Evolutionary conservation across 2,329 filamentous ascomycete genomes (phyloP), one percentile per base, ranked within the genome.

Genomic region (Apiospora hydei): DNA sequence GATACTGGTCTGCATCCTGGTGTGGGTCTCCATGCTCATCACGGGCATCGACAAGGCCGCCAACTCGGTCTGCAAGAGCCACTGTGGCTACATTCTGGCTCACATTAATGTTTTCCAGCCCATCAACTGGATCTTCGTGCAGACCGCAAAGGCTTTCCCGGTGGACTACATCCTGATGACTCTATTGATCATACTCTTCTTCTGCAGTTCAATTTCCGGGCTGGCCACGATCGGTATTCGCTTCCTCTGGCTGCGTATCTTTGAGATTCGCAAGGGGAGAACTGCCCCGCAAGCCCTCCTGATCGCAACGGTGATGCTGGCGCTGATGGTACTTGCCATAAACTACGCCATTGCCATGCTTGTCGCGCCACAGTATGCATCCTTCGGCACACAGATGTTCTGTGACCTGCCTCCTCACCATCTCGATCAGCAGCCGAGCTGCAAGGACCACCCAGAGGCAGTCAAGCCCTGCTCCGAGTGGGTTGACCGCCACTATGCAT

Each of bases 31-130:
- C 16, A 98, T 99, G 94, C 88, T 98, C 76, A 93, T 98, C 80
- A 98, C 96, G 0, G 93, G 91, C 76, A 95, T 98, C 78, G 96
- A 99, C 88, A 98, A 98, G 85, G 94, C 95, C 47, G 95, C 93
- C 82, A 98, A 98, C 85, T 98, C 95, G 4, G 85, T 97, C 74
- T 99, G 96, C 88, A 96, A 96, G 81, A 86, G 91, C 72, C 91
- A 90, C 77, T 99, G 96, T 80, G 96, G 96, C 74, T 99, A 98
- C 83, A 93, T 98, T 69, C 88, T 99, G 5, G 94, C 92, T 61
- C 88, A 87, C 79, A 93, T 97, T 81, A 94, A 97, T 81, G 91
- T 98, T 77, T 97, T 98, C 86, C 96, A 99, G 81, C 96, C 96
- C 1, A 86, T 98, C 79, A 98, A 99, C 84, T 97, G 92, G 89